These are phyloP conservation scores for Ustilago crameri DNA, from an alignment of 1,284 basidiomycete genomes.

Conservation along the genomic window DNA sequence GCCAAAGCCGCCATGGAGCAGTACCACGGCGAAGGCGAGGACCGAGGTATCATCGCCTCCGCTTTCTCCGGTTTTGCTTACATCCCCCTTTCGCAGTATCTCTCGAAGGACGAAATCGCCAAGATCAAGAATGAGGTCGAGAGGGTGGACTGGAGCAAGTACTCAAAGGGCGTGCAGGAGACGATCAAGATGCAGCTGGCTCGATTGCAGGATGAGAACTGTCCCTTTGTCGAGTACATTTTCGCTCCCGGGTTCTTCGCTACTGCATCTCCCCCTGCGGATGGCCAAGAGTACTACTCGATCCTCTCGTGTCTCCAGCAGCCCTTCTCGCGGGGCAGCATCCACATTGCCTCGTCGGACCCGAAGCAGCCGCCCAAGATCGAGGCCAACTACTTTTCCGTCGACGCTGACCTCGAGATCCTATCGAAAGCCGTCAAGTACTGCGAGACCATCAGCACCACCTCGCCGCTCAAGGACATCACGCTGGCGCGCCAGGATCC, in stretches of 20 bases:
- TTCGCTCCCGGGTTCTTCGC: conserved; percentile 63
- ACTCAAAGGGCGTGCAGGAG: conserved; percentile 49
- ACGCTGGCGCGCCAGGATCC: conserved; percentile 44
- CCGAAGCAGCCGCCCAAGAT: conserved; percentile 40
- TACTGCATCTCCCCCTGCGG: conserved; percentile 42
- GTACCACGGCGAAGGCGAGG: conserved; percentile 42
- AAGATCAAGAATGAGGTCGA: conserved; percentile 40
- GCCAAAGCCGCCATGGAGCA: conserved; percentile 55
- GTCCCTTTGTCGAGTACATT: conserved; percentile 49
- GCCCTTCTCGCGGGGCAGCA: conserved; percentile 52
- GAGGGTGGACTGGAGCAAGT: conserved; percentile 35
- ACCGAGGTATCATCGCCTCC: conserved; percentile 55
- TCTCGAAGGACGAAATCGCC: conserved; percentile 38
- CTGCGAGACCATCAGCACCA: conserved; percentile 36
- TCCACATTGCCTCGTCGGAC: conserved; percentile 45
- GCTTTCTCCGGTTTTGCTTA: conserved; percentile 56
- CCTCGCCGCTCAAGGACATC: conserved; percentile 40
- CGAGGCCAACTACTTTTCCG: conserved; percentile 51
- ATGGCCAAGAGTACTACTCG: conserved; percentile 52
- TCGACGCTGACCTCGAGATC: conserved; percentile 56
- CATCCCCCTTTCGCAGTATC: conserved; percentile 47
- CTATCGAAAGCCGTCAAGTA: conserved; percentile 54
- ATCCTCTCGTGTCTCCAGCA: conserved; percentile 53
- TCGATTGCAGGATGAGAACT: conserved; percentile 44
- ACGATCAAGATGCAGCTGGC: conserved; percentile 46